These are phyloP conservation scores for Kodamaea sp. DNA, from an alignment of 1,139 yeast species.

Conservation along the genomic window DNA sequence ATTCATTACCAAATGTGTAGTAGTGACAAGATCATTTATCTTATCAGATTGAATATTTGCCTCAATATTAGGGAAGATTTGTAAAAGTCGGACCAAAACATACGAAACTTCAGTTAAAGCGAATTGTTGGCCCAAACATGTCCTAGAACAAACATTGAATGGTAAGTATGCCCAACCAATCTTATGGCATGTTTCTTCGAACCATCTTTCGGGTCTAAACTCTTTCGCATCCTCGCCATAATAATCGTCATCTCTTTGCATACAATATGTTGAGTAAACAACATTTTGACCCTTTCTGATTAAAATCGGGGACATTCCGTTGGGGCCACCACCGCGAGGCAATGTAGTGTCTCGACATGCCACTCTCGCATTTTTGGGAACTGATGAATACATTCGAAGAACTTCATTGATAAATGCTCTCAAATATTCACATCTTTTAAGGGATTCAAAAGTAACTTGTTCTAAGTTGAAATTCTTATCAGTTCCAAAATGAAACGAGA, in stretches of 20 bases:
- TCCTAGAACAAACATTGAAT: slow-evolving; percentile 60
- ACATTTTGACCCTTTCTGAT: slow-evolving; percentile 47
- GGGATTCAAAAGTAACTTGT: slow-evolving; percentile 43
- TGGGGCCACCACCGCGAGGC: slow-evolving; percentile 51
- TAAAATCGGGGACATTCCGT: slow-evolving; percentile 38
- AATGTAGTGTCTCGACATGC: slow-evolving; percentile 44
- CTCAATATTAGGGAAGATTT: too few species aligned
- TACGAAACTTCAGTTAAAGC: slow-evolving; percentile 55
- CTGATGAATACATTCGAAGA: slow-evolving; percentile 53
- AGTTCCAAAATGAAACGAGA: slow-evolving; percentile 31
- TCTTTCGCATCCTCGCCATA: slow-evolving; percentile 49
- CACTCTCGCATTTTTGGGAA: slow-evolving; percentile 48
- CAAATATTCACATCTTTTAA: slow-evolving; percentile 47
- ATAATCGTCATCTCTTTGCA: slow-evolving; percentile 42
- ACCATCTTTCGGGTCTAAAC: slow-evolving; percentile 54
- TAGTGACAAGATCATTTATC: too few species aligned
- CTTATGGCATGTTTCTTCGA: slow-evolving; percentile 29
- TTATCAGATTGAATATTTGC: too few species aligned
- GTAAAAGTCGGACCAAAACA: slow-evolving; percentile 36
- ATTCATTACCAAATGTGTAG: too few species aligned
- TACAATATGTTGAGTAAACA: slow-evolving; percentile 40
- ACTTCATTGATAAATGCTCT: slow-evolving; percentile 47
- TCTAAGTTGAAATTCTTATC: slow-evolving; percentile 28
- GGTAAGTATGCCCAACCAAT: slow-evolving; percentile 53
- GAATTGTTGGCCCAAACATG: slow-evolving; percentile 58